Evolutionary conservation across 345 rosid species (phyloP), one percentile per base, ranked within the genome.

Genomic region (Angophora floribunda): DNA sequence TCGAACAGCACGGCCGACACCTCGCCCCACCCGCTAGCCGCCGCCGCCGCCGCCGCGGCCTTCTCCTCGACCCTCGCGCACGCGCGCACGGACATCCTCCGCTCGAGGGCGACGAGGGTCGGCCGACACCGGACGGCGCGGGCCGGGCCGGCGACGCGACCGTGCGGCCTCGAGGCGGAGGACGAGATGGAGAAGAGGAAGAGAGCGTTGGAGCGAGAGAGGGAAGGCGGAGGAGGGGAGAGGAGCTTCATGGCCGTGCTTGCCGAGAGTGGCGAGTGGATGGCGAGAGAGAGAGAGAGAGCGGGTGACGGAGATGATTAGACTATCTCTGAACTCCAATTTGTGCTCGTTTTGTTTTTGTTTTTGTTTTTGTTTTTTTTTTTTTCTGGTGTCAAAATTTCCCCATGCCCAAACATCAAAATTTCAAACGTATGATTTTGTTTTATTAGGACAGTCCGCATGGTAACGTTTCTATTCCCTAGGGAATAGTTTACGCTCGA

Each of bases 1-100:
- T 96, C 99, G 87, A 96, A 97, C 11, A 96, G 93, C 17, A 97
- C 98, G 2, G 99, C 98, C 45, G 99, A 96, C 45, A 96, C 98
- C 86, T 95, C 96, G 26, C 97, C 98, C 99, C 98, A 96, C 86
- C 84, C 90, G 32, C 79, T 78, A n/a, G n/a, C n/a, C 32, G 88
- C 24, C 5, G 51, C 51, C 78, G 89, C 85, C 52, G 84, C 89
- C 85, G 70, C 86, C 88, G 59, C 82, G 19, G 63, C 65, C 87
- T 89, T 89, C 87, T 90, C 91, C 89, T 92, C 95, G 88, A 93
- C 93, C 61, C 90, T 90, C 24, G 92, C 92, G 86, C 93, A 93
- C 17, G 95, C 93, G 87, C 85, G 93, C 51, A 92, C 93, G 89
- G 61, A 89, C 94, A 86, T 89, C 87, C 80, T 92, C 51, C 86